Evolutionary conservation across 768 basidiomycete species (phyloP).

Genomic region (Leccinum subgranulosum): DNA sequence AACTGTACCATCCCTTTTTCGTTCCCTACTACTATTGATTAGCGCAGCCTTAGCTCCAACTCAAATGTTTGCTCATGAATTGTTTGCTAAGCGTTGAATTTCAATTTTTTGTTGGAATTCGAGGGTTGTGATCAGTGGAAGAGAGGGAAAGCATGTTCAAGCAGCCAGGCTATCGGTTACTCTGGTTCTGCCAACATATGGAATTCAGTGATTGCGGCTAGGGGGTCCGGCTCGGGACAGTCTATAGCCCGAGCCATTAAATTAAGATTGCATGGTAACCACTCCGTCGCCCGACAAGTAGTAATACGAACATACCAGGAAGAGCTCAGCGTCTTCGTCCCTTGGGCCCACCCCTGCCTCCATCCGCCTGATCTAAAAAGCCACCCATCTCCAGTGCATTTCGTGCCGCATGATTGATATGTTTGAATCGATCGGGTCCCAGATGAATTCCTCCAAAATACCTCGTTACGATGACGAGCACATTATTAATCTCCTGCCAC

Average conservation of each 20-base stretch:
- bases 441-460: slow-evolving; percentile 93
- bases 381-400: slow-evolving; percentile 88
- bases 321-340: slow-evolving; percentile 26
- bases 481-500: slow-evolving; percentile 74
- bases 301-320: no score
- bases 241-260: no score
- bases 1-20: background rate
- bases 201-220: no score
- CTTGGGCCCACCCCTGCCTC: slow-evolving; percentile 17
- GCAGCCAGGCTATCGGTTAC: no score
- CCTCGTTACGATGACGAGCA: slow-evolving; percentile 88
- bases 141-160: no score
- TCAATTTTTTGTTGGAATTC: background rate
- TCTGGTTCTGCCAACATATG: no score
- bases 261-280: no score
- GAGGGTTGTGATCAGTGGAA: background rate
- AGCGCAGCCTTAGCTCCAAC: no score
- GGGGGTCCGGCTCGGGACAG: no score
- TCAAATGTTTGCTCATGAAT: no score
- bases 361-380: slow-evolving; percentile 60
- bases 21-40: background rate
- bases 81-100: background rate
- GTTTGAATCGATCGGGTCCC: slow-evolving; percentile 85
- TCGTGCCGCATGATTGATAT: slow-evolving; percentile 94
- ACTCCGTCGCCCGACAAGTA: no score